Evolutionary conservation across 192 early-diverging fungal genomes (phyloP), one percentile per base, ranked within the genome.

Genomic region (Podila horticola): DNA sequence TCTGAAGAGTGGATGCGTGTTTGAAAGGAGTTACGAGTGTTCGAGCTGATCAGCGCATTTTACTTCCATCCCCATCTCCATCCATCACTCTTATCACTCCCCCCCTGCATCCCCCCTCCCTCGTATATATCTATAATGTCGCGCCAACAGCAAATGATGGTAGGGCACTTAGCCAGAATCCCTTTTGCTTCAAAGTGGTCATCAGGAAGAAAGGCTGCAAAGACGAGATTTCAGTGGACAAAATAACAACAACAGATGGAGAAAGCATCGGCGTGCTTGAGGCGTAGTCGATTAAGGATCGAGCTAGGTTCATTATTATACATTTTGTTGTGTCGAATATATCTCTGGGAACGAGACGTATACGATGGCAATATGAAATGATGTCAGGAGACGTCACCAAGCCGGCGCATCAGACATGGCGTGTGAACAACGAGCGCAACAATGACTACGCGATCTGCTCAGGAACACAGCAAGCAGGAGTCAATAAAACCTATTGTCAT

Each of bases 61-160:
- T 45, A 15, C 24, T 31, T 64, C 64, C 50, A 49, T 66, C 13
- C 30, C 22, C 31, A 57, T n/a, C 41, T 29, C 38, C 57, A 28
- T 41, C 64, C 65, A 65, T 31, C 50, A 31, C 15, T 52, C 55
- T 31, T 48, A 33, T 61, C 45, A 26, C 19, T 20, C 17, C 55
- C 38, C 6, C 67, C 58, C 49, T 61, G n/a, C 41, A 45, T 45
- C 41, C 38, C 7, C 33, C 33, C n/a, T n/a, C 11, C 38, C 38
- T 41, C 38, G 15, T 45, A 45, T 45, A 45, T 60, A 45, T 33
- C 45, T 55, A 79, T 28, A 72, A 79, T 81, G 77, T 81, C 77
- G 77, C 77, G 77, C 77, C 71, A 69, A 65, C 66, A 81, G 36
- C 75, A 71, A 55, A 81, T 81, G 77, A 81, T 81, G 77, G 77